A percentile compares a stretch with the other conserved stretches of the same genome.
phyloP scores from a whole-genome alignment of 1,284 basidiomycete genomes.

The Inonotus hispidus region DNA sequence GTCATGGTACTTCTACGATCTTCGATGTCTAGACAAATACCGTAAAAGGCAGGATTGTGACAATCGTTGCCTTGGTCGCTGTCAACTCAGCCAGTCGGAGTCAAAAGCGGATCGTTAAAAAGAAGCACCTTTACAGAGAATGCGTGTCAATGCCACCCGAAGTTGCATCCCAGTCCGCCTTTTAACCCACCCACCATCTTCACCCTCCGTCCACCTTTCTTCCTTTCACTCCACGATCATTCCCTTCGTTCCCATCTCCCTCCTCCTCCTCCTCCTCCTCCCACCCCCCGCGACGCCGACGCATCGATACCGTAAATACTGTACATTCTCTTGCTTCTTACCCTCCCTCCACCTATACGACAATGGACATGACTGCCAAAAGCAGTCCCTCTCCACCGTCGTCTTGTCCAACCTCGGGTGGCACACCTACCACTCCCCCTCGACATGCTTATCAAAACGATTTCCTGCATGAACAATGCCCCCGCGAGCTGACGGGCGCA shows the following conservation, averaged over 20 bases:
- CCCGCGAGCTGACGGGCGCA: background rate
- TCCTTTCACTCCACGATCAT: constrained; percentile 6
- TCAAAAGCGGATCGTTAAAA: constrained; percentile 4
- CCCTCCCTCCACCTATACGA: background rate
- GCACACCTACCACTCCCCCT: constrained; percentile 10
- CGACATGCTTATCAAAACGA: constrained; percentile 2
- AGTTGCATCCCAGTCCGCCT: background rate
- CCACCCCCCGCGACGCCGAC: background rate
- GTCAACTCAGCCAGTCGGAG: constrained; percentile 11
- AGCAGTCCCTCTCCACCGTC: constrained; percentile 5
- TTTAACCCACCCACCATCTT: background rate
- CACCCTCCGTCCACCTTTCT: background rate
- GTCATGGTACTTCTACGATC: too few species aligned
- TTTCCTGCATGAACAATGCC: constrained; percentile 1
- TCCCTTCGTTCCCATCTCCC: background rate
- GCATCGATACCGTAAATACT: background rate
- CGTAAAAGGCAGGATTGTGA: constrained; percentile 4
- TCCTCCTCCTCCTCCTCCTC: too few species aligned
- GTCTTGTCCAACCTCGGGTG: constrained; percentile 11
- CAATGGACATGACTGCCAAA: constrained; percentile 11
- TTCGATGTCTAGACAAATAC: constrained; percentile 6
- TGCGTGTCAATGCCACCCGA: background rate
- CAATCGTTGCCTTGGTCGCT: constrained; percentile 2
- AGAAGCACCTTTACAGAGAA: background rate
- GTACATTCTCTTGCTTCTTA: constrained; percentile 17